Evolutionary conservation across 768 basidiomycete species (phyloP), one percentile per base, ranked within the genome.

Genomic region (Pleurotus salmoneostramineus): DNA sequence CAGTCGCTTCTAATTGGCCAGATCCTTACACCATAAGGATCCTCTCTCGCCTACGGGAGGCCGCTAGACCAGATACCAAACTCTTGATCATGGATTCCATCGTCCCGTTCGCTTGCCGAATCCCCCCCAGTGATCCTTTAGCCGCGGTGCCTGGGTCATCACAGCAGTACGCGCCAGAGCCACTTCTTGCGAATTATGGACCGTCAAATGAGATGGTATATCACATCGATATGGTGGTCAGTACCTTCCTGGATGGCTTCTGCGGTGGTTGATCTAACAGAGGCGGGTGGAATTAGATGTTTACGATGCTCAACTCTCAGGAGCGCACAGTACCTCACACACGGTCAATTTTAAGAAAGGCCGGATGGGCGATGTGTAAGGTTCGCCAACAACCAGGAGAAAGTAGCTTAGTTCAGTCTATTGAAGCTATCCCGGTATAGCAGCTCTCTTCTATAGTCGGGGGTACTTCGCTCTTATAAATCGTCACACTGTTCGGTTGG

Each of bases 1-100:
- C 80, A 8, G 77, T 87, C 47, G 72, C 84, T 45, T 87, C 87
- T 61, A 84, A 88, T 63, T 88, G 87, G 85, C 77, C 85, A 0
- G 82, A 86, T 61, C 67, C 63, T 44, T 70, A 71, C 58, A 65
- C 65, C 17, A 50, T 65, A 46, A 72, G 71, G 44, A 75, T 81
- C 59, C 66, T 82, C 11, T 57, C 58, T 4, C 65, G 72, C 2
- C 66, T 81, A 8, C 67, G 75, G 43, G 66, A 58, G 2, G 77
- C 73, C 0, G 76, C 79, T 0, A 56, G 48, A 0, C 63, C 72
- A 0, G 45, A 64, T 1, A 80, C 78, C 10, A 74, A 65, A 31
- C 68, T 82, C 12, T 46, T 83, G 32, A 44, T 81, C 5, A 64
- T 78, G 17, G 81, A 82, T 36, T 70, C 66, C 50, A 63, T 80